Percentiles rank a stretch among this genome's conserved stretches.
Evolutionary conservation across 2,329 filamentous ascomycete species (phyloP).

Genomic region (Macrophomina tecta): DNA sequence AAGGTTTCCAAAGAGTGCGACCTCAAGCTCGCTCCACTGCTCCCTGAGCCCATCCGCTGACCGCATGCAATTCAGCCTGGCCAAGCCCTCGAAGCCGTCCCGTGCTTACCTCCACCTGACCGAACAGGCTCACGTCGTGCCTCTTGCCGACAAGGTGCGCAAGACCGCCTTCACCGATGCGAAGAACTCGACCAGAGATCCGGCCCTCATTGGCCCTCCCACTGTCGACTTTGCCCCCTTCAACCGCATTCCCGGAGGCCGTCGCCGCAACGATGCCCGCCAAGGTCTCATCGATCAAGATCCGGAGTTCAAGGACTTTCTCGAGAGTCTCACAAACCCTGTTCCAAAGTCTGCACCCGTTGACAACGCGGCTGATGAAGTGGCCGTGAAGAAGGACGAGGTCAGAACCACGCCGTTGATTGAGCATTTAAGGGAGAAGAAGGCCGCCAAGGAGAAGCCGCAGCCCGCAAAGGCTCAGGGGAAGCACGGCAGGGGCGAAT

Average conservation of each 20-base stretch:
- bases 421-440: conserved; percentile 89
- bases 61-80: conserved; percentile 60
- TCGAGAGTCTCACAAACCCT: conserved; percentile 83
- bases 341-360: conserved; percentile 61
- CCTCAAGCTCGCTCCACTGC: conserved; percentile 19
- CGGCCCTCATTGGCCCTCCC: conserved; percentile 78
- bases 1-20: conserved; percentile 85
- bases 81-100: conserved; percentile 81
- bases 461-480: conserved; percentile 50
- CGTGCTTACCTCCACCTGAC: conserved; percentile 83
- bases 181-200: conserved; percentile 73
- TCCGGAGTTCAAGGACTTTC: conserved; percentile 90
- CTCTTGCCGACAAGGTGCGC: conserved; percentile 74
- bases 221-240: conserved; percentile 82
- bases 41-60: neutral
- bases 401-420: conserved; percentile 86
- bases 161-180: conserved; percentile 78
- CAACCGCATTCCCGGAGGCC: conserved; percentile 78
- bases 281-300: conserved; percentile 97
- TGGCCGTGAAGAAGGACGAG: conserved; percentile 62
- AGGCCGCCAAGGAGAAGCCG: conserved; percentile 71
- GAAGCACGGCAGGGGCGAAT: conserved; percentile 62
- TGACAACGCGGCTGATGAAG: conserved; percentile 55
- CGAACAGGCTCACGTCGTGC: conserved; percentile 70
- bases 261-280: conserved; percentile 78